Conservation (phyloP, 345 rosid species). For the Clarkia xantiana region DNA sequence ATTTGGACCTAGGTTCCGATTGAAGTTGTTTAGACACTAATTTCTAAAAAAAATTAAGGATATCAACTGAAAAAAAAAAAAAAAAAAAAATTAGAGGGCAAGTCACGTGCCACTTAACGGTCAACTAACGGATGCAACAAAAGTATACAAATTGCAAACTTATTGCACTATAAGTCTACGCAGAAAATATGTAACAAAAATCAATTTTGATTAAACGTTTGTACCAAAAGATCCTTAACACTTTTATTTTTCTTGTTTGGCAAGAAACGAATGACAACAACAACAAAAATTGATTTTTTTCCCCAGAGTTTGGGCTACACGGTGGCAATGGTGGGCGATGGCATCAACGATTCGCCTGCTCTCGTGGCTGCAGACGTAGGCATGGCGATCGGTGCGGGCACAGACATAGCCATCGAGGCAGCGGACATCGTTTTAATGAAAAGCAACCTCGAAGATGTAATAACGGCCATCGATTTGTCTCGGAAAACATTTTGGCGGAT, state of each 20-base stretch:
- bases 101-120: too few relatives aligned
- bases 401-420: slow-evolving; percentile 90
- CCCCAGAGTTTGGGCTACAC: slow-evolving; percentile 48
- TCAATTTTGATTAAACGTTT: too few relatives aligned
- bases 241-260: background rate
- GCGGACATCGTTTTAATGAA: slow-evolving; percentile 93
- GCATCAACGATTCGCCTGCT: slow-evolving; percentile 86
- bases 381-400: slow-evolving; percentile 96
- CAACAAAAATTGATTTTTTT: background rate
- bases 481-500: slow-evolving; percentile 70
- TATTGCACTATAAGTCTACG: too few relatives aligned
- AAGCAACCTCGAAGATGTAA: slow-evolving; percentile 87
- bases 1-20: too few relatives aligned
- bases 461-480: slow-evolving; percentile 83
- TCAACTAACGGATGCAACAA: too few relatives aligned
- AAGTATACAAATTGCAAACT: too few relatives aligned
- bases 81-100: too few relatives aligned
- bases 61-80: too few relatives aligned
- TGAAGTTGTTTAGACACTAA: too few relatives aligned
- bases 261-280: too few relatives aligned
- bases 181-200: too few relatives aligned
- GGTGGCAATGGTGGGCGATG: slow-evolving; percentile 97
- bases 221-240: background rate
- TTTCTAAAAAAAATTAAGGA: too few relatives aligned
- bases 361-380: slow-evolving; percentile 92